Conservation (phyloP, 768 basidiomycete genomes). For the Phanerodontia chrysosporium region DNA sequence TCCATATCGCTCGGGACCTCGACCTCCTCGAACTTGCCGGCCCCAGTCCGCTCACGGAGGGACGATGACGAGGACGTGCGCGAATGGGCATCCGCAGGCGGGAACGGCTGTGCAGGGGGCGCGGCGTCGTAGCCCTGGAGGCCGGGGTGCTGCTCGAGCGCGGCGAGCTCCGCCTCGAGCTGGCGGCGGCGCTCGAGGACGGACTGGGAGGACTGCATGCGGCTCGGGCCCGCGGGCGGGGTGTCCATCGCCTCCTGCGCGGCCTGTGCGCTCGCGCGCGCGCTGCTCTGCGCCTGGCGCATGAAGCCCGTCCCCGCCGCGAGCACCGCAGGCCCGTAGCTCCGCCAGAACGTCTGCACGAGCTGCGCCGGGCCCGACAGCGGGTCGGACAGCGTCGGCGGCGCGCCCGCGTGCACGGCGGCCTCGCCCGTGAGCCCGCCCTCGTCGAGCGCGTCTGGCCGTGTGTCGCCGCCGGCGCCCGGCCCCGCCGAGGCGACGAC, state of each 20-base stretch:
- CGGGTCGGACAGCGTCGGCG: constrained; percentile 48
- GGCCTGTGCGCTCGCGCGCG: constrained; percentile 17
- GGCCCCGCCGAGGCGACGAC: constrained; percentile 47
- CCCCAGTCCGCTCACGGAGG: constrained; percentile 44
- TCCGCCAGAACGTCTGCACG: constrained; percentile 65
- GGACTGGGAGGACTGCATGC: constrained; percentile 25
- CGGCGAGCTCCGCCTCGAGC: constrained; percentile 56
- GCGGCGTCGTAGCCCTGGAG: constrained; percentile 23
- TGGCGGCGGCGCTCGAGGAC: constrained; percentile 44
- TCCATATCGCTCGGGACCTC: constrained; percentile 71
- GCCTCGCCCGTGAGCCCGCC: constrained; percentile 19
- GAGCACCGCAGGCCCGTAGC: constrained; percentile 70
- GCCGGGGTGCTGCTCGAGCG: constrained; percentile 27
- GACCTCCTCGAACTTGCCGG: constrained; percentile 57
- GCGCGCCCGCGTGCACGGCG: constrained; percentile 27
- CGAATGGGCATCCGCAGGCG: constrained; percentile 26
- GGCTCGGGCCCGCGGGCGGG: constrained; percentile 15
- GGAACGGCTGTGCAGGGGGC: constrained; percentile 26
- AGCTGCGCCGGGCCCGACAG: constrained; percentile 64
- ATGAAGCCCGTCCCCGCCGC: constrained; percentile 65
- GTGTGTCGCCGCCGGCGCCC: constrained; percentile 21
- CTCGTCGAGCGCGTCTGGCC: constrained; percentile 18
- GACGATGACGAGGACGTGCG: constrained; percentile 35
- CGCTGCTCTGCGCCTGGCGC: constrained; percentile 32
- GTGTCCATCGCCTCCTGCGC: constrained; percentile 17